Evolutionary conservation across 2,329 filamentous ascomycete genomes (phyloP), one percentile per base, ranked within the genome.

Genomic region (Thielaviopsis ethacetica): DNA sequence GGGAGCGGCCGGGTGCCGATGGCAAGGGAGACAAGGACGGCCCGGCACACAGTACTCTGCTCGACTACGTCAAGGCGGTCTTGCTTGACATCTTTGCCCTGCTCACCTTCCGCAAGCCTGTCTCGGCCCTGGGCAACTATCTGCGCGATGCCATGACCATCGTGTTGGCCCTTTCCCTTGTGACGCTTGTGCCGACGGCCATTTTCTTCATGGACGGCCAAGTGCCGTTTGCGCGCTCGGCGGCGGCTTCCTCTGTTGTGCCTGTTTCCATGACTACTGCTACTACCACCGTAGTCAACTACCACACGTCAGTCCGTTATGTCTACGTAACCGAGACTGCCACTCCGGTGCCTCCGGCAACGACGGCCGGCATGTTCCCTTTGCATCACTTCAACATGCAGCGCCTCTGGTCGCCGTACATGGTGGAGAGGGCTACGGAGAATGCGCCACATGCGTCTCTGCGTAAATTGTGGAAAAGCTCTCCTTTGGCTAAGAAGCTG

Each of bases 281-380:
- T 12, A 60, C 58, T 27, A 60, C 58, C 22, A 60, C 58, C 5
- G 52, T 60, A 47, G 58, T 60, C 30, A 56, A 57, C 19, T 60
- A 60, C 54, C 54, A 60, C 30, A 60, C 58, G 9, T 60, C 58
- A 5, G 54, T 57, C 17, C 47, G 51, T 30, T 60, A 56, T 26
- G 51, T 60, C 26, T 60, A 60, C 24, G 53, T 59, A n/a, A 59
- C 57, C 17, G 50, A 54, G 21, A 59, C 57, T n/a, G 52, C 53
- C 30, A 59, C 57, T 19, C 19, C 57, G 24, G 24, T 53, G 7
- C 27, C 53, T 2, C 38, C 52, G 4, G 26, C 26, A 27, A 27
- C 26, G 9, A 4, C 26, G 13, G 21, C 57, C 21, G 13, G 38
- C 15, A 17, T 17, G 44, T 52, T 17, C 34, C 41, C 38, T 47